Conservation (phyloP, 441 rosid species). For the Populus hybrid region DNA sequence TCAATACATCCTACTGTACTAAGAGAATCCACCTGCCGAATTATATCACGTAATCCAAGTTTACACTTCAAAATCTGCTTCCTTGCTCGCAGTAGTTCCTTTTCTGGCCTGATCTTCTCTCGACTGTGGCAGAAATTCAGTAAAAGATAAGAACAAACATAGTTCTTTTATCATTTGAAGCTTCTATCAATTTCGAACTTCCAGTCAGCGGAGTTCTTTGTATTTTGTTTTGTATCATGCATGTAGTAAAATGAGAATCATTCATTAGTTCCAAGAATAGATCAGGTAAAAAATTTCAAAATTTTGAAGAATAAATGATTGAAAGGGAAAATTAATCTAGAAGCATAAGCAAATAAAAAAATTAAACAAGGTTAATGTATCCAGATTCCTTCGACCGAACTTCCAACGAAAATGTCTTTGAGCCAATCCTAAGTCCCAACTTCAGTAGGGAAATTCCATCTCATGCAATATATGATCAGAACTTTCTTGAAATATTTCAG, state of each 20-base stretch:
- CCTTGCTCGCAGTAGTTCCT: constrained; percentile 80
- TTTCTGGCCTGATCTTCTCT: constrained; percentile 93
- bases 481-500: neutral
- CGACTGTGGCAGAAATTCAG: constrained; percentile 47
- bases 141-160: constrained; percentile 2
- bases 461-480: neutral
- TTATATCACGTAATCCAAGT: constrained; percentile 84
- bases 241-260: neutral
- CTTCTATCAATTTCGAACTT: neutral
- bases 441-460: neutral
- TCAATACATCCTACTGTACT: constrained; percentile 87
- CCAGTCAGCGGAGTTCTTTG: neutral
- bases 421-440: neutral
- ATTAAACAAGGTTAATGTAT: neutral
- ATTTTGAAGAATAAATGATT: neutral
- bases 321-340: neutral
- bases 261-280: neutral
- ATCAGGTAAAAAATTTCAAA: neutral
- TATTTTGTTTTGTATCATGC: neutral
- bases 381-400: neutral
- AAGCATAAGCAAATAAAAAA: neutral
- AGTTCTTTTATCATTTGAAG: neutral
- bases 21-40: constrained; percentile 73
- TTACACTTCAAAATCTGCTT: constrained; percentile 86
- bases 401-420: neutral